Conservation (phyloP, 495 filamentous ascomycete genomes). For the Neurospora sp. region DNA sequence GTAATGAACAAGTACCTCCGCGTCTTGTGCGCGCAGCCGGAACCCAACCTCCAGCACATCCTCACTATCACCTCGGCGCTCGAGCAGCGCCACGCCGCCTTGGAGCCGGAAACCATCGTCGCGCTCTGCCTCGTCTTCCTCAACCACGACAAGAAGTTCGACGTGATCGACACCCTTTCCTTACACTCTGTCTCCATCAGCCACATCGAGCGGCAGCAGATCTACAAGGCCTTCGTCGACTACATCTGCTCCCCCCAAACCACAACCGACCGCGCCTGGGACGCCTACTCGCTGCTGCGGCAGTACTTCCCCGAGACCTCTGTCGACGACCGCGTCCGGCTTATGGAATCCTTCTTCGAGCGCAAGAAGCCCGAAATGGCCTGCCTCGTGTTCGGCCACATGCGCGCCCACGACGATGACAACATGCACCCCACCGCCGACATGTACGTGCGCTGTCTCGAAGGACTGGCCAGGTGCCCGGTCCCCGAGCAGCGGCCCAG, state of each 20-base stretch:
- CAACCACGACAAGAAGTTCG: conserved; percentile 57
- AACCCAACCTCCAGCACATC: conserved; percentile 52
- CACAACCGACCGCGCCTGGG: conserved; percentile 60
- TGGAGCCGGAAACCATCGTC: conserved; percentile 63
- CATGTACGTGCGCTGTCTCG: conserved; percentile 67
- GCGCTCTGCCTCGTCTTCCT: conserved; percentile 62
- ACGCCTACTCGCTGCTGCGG: conserved; percentile 66
- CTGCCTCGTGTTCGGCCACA: conserved; percentile 75
- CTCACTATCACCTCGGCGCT: conserved; percentile 66
- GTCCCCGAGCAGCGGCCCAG: conserved; percentile 37
- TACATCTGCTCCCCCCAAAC: conserved; percentile 50
- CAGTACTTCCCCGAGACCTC: conserved; percentile 69
- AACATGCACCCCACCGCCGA: conserved; percentile 52
- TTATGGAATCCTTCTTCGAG: conserved; percentile 79
- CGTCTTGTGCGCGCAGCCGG: conserved; percentile 49
- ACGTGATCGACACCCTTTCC: conserved; percentile 68
- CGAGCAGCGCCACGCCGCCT: conserved; percentile 52
- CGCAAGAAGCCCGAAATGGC: conserved; percentile 73
- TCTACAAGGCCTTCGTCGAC: conserved; percentile 53
- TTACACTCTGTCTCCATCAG: conserved; percentile 54
- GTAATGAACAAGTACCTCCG: conserved; percentile 68
- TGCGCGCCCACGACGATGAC: conserved; percentile 55
- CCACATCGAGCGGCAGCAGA: conserved; percentile 47
- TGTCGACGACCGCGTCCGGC: conserved; percentile 46
- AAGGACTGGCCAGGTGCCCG: conserved; percentile 56